Percentiles rank a stretch among this genome's conserved stretches.
phyloP scores from a whole-genome alignment of 163 green algal species.

The Chlorella variabilis region DNA sequence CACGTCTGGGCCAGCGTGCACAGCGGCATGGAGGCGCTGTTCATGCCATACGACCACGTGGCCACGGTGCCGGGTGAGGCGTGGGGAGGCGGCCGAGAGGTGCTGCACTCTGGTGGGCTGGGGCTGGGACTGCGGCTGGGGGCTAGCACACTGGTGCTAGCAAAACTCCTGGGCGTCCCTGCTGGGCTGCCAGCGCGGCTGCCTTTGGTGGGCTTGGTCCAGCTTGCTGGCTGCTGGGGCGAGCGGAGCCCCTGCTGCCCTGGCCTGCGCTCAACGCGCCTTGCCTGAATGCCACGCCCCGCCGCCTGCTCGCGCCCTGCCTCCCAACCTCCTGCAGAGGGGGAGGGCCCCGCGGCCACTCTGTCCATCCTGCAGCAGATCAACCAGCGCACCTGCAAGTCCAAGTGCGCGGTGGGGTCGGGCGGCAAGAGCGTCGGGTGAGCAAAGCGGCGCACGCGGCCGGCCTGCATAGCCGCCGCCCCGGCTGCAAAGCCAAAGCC shows the following conservation, averaged over 20 bases:
- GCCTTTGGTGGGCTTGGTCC: too few relatives aligned
- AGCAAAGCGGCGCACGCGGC: neutral
- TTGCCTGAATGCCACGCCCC: too few relatives aligned
- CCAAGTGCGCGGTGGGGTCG: constrained; percentile 82
- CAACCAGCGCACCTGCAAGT: constrained; percentile 62
- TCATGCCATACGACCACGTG: constrained; percentile 95
- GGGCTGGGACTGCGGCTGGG: too few relatives aligned
- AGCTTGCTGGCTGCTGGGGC: too few relatives aligned
- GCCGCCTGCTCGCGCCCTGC: constrained; percentile 89
- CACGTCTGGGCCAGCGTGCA: constrained; percentile 97
- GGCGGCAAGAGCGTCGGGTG: constrained; percentile 93
- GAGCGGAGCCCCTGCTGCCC: too few relatives aligned
- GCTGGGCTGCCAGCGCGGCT: too few relatives aligned
- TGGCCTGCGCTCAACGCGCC: too few relatives aligned
- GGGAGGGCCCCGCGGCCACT: constrained; percentile 23
- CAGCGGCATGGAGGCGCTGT: constrained; percentile 96
- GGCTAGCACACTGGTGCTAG: too few relatives aligned
- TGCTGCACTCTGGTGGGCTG: neutral
- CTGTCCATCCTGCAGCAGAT: constrained; percentile 51
- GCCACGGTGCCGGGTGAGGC: constrained; percentile 21
- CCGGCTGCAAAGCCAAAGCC: too few relatives aligned
- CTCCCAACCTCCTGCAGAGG: constrained; percentile 91
- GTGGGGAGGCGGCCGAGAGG: too few relatives aligned
- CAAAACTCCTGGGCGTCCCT: too few relatives aligned
- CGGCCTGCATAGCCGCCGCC: too few relatives aligned